Evolutionary conservation across 257 asterid genomes (phyloP), one percentile per base, ranked within the genome.

Genomic region (Penstemon davidsonii): DNA sequence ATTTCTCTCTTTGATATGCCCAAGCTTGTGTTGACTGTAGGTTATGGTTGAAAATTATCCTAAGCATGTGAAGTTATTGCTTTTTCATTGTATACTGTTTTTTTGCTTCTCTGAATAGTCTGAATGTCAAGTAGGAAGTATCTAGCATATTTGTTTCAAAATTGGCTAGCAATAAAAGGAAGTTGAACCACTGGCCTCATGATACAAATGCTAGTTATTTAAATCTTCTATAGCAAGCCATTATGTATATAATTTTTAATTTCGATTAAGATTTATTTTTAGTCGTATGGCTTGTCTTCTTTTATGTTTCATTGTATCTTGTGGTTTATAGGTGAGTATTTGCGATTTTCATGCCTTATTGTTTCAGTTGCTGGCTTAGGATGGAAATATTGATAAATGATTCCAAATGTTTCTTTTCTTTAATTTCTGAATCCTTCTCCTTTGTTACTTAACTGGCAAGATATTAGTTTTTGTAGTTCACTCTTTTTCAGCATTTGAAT

Each of bases 1-100:
- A 6, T 70, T 75, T 60, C 62, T 47, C 59, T 4, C 56, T 65
- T 13, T 67, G 59, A 43, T 72, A 15, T 15, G 18, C 57, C 9
- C 62, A 18, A 40, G 59, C 53, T 18, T 15, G 65, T 58, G 9
- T 69, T 9, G 10, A 6, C 51, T 43, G 47, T 46, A 60, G 6
- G 53, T 8, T 15, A 18, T 45, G 12, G 53, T 62, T 36, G 37
- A 15, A 36, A 36, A 33, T 36, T 36, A n/a, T 57, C 58, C 49
- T 58, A 47, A 19, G 33, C 56, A 40, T 47, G 55, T 51, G 57
- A 62, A 39, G 41, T 58, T 37, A 25, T 39, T 68, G 52, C 4
- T 38, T 54, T 19, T 43, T 4, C 11, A 18, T 53, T 45, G 37
- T 9, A 43, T 7, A 60, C 5, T n/a, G 7, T 37, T 54, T 25